Conservation (phyloP, 306 rosid genomes). For the Cucurbita argyrosperma region DNA sequence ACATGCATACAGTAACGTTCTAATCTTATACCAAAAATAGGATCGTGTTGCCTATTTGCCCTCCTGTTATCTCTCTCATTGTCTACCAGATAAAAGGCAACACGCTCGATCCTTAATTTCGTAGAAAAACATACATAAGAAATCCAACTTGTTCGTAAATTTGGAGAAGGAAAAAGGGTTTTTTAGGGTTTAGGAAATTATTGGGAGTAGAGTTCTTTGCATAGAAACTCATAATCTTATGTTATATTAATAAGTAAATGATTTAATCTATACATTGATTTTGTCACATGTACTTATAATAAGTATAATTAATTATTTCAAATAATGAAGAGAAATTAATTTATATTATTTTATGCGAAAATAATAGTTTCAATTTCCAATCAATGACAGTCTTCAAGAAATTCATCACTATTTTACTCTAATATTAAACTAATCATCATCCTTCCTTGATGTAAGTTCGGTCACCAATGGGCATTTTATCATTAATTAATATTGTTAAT, state of each 20-base stretch:
- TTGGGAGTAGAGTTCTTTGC: background rate
- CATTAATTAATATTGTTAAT: too few relatives aligned
- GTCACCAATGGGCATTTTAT: too few relatives aligned
- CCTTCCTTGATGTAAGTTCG: too few relatives aligned
- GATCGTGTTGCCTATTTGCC: too few relatives aligned
- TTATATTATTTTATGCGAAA: background rate
- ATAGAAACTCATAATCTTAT: too few relatives aligned
- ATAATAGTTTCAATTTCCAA: background rate
- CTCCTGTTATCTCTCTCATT: background rate
- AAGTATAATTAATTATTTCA: background rate
- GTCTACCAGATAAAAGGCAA: background rate
- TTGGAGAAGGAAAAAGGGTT: background rate
- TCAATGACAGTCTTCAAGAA: too few relatives aligned
- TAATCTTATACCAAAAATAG: too few relatives aligned
- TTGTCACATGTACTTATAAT: background rate
- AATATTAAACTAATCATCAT: too few relatives aligned
- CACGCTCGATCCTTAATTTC: background rate
- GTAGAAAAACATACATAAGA: background rate
- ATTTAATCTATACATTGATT: background rate
- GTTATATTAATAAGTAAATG: too few relatives aligned
- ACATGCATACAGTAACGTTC: too few relatives aligned
- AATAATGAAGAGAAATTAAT: background rate
- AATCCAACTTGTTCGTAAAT: background rate
- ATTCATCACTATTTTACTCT: too few relatives aligned
- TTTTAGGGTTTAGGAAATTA: background rate